Base-by-base conservation (phyloP, 2,329 filamentous ascomycete genomes). In the Fusarium pseudocircinatum region DNA sequence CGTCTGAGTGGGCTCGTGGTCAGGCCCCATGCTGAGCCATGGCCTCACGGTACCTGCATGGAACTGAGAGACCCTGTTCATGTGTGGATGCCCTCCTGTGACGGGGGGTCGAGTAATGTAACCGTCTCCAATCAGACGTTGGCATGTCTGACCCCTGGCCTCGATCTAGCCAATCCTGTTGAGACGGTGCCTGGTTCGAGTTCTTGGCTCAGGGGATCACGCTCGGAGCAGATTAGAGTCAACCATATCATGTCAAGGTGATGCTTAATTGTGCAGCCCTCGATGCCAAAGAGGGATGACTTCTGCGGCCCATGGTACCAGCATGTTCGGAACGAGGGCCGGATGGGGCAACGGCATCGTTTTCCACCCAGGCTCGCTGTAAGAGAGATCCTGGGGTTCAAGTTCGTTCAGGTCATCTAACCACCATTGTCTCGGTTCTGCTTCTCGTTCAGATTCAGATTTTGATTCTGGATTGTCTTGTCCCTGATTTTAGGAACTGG, bases 81-180 rank as follows among this genome's bases (percentile, higher is more conserved):
- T 66, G 62, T 77, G 75, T 70, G 67, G 67, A 60, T 63, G 60
- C 32, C 54, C 60, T 60, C 66, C 60, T 70, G 67, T 56, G 66
- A 68, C 63, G 30, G 60, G 59, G 66, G 60, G 37, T 52, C 52
- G 46, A 77, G 75, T 71, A 77, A 76, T 75, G 69, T 70, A 52
- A 72, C 76, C 36, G 56, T 69, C 56, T 57, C 78, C 78, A 79
- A 80, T 80, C 69, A 78, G 62, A 62, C 32, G 57, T 47, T 44
- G 58, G 56, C 30, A 57, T 75, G 61, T 73, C 75, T 75, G 37
- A 40, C 75, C 74, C 74, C 73, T 75, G 57, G 70, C 30, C 32
- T 42, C 16, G 32, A 49, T 53, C 47, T 66, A 66, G 59, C 77
- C 77, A 78, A 78, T 78, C 75, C 54, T 42, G 56, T 63, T 20